These are phyloP conservation scores for Knoxia roxburghii DNA, from an alignment of 257 asterid species.

Conservation along the genomic window DNA sequence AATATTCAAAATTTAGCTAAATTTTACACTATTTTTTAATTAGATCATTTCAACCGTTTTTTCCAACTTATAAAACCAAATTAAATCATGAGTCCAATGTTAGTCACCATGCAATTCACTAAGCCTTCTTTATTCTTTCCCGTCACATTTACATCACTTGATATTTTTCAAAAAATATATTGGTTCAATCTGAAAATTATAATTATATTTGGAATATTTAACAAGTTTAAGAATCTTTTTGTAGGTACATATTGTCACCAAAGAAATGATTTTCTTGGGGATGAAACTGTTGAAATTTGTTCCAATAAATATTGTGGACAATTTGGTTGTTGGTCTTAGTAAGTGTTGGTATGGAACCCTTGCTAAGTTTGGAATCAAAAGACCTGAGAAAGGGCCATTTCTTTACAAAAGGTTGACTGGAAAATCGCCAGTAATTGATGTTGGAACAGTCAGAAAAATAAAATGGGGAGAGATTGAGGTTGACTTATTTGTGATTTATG, in stretches of 20 bases:
- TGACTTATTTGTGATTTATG: too few relatives aligned
- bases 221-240: not conserved
- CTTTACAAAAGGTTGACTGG: constrained; percentile 30
- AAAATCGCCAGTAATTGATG: constrained; percentile 50
- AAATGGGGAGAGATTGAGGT: constrained; percentile 33
- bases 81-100: too few relatives aligned
- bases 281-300: constrained; percentile 30
- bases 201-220: too few relatives aligned
- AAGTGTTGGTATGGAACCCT: constrained; percentile 29
- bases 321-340: constrained; percentile 9
- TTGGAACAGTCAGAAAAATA: constrained; percentile 44
- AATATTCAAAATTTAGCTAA: too few relatives aligned
- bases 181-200: too few relatives aligned
- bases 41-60: too few relatives aligned
- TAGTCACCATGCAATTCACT: too few relatives aligned
- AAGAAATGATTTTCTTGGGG: constrained; percentile 34
- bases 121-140: too few relatives aligned
- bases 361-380: constrained; percentile 29
- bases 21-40: too few relatives aligned
- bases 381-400: constrained; percentile 51
- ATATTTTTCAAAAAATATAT: too few relatives aligned
- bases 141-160: too few relatives aligned
- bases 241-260: constrained; percentile 43
- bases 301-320: constrained; percentile 29
- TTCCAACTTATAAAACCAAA: too few relatives aligned